Conservation (phyloP, 2,329 filamentous ascomycete genomes). For the Catunica adiposa region DNA sequence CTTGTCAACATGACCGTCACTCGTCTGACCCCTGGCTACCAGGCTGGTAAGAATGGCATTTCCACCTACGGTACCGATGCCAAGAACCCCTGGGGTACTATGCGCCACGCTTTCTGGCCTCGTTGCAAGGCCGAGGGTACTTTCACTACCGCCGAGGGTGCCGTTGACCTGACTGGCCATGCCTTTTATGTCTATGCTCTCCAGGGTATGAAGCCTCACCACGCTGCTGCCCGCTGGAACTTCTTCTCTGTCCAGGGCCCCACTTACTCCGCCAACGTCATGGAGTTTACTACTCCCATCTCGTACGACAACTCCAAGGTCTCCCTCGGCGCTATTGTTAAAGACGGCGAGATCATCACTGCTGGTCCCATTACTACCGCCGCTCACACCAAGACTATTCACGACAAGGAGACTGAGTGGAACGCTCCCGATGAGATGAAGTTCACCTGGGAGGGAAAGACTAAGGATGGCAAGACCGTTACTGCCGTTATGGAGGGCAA, state of each 20-base stretch:
- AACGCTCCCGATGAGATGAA: constrained; percentile 63
- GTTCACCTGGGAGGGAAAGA: constrained; percentile 63
- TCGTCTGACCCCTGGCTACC: constrained; percentile 61
- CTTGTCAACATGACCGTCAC: constrained; percentile 78
- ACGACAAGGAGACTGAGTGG: constrained; percentile 72
- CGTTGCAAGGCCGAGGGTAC: constrained; percentile 66
- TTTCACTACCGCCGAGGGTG: constrained; percentile 67
- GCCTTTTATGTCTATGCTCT: constrained; percentile 71
- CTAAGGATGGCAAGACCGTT: constrained; percentile 57
- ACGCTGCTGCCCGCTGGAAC: constrained; percentile 83
- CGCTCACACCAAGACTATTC: constrained; percentile 51
- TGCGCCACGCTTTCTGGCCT: constrained; percentile 92
- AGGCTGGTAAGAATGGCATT: constrained; percentile 68
- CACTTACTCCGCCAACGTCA: constrained; percentile 73
- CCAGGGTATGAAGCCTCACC: constrained; percentile 98
- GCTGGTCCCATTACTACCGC: constrained; percentile 50
- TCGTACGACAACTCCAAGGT: constrained; percentile 81
- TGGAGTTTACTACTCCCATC: constrained; percentile 88
- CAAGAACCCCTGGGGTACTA: constrained; percentile 71
- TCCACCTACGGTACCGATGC: constrained; percentile 77
- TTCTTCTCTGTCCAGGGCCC: constrained; percentile 84
- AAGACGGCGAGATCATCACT: constrained; percentile 62
- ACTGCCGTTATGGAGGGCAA: constrained; percentile 52
- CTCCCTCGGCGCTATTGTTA: constrained; percentile 65
- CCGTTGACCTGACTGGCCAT: constrained; percentile 64